These are phyloP conservation scores for Babesia ovis DNA, from an alignment of 169 alveolate genomes.

Conservation along the genomic window DNA sequence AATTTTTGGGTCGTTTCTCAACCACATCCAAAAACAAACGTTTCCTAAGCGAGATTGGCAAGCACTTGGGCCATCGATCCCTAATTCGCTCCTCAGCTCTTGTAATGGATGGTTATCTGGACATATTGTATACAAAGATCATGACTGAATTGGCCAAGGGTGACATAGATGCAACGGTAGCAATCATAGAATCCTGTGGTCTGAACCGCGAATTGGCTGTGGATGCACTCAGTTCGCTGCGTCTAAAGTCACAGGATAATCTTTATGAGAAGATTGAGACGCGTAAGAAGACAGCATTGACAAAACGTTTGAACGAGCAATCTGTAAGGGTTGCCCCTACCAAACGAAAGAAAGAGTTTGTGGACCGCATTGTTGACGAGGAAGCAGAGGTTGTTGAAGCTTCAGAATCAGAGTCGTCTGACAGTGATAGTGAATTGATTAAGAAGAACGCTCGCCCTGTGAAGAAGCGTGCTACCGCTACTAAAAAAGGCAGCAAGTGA, in stretches of 20 bases:
- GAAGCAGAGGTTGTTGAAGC: constrained; percentile 3
- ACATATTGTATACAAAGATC: constrained; percentile 50
- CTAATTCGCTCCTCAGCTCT: constrained; percentile 32
- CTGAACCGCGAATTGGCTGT: constrained; percentile 71
- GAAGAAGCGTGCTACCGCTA: constrained; percentile 38
- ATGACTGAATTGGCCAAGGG: constrained; percentile 57
- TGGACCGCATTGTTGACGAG: constrained; percentile 23
- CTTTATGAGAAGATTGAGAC: constrained; percentile 72
- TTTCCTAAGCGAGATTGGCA: constrained; percentile 56
- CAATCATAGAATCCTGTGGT: constrained; percentile 60
- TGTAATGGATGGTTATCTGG: constrained; percentile 59
- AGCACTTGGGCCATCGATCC: constrained; percentile 34
- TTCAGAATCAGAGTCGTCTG: constrained; percentile 31
- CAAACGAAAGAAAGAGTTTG: constrained; percentile 19
- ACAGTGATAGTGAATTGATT: constrained; percentile 15
- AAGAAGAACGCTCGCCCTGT: constrained; percentile 22
- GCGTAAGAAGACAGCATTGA: constrained; percentile 66
- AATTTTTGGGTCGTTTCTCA: constrained; percentile 90
- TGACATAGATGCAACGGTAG: constrained; percentile 61
- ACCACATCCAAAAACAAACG: constrained; percentile 83
- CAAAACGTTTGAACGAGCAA: constrained; percentile 52
- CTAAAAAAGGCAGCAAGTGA: too few relatives aligned
- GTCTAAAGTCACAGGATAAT: constrained; percentile 74
- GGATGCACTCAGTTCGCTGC: constrained; percentile 64
- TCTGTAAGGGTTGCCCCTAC: constrained; percentile 13